Percentiles rank a stretch among this genome's conserved stretches.
Conservation (phyloP, 2,329 filamentous ascomycete genomes). For the Sphaerulina vaccinii region DNA sequence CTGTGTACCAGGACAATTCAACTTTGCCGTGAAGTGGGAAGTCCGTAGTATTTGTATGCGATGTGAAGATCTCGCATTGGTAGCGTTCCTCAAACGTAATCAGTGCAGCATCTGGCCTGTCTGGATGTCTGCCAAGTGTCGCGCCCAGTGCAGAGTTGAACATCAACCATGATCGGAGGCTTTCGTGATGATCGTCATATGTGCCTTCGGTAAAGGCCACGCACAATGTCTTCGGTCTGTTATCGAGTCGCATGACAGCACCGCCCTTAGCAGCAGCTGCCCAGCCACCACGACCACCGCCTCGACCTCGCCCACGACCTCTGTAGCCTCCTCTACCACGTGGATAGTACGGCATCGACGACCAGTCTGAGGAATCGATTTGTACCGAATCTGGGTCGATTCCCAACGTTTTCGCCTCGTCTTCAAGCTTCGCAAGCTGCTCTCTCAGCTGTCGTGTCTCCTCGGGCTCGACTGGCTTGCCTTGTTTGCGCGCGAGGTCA, state of each 20-base stretch:
- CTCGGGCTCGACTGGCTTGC: conserved; percentile 38
- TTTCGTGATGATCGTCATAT: conserved; percentile 67
- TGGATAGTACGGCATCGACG: conserved; percentile 9
- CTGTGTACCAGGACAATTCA: conserved; percentile 60
- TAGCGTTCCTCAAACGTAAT: conserved; percentile 48
- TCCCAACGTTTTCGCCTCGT: conserved; percentile 68
- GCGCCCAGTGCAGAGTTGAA: conserved; percentile 40
- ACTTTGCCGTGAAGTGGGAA: conserved; percentile 65
- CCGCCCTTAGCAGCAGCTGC: conserved; percentile 48
- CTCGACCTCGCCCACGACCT: conserved; percentile 42
- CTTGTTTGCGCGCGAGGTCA: conserved; percentile 59
- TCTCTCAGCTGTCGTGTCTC: conserved; percentile 67
- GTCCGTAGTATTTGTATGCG: conserved; percentile 15
- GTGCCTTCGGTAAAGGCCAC: conserved; percentile 55
- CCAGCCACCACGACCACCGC: conserved; percentile 45
- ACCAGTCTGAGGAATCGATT: conserved; percentile 24
- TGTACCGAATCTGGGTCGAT: conserved; percentile 58
- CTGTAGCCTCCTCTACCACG: conserved; percentile 36
- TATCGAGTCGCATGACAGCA: conserved; percentile 66
- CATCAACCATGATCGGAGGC: conserved; percentile 65
- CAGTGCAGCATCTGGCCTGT: conserved; percentile 40
- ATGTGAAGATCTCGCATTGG: conserved; percentile 61
- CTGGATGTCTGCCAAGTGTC: conserved; percentile 41
- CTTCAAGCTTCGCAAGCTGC: conserved; percentile 70
- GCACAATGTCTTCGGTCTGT: conserved; percentile 67